Evolutionary conservation across 108 stramenopile species (phyloP).

Genomic region (Epithemia pelagica): DNA sequence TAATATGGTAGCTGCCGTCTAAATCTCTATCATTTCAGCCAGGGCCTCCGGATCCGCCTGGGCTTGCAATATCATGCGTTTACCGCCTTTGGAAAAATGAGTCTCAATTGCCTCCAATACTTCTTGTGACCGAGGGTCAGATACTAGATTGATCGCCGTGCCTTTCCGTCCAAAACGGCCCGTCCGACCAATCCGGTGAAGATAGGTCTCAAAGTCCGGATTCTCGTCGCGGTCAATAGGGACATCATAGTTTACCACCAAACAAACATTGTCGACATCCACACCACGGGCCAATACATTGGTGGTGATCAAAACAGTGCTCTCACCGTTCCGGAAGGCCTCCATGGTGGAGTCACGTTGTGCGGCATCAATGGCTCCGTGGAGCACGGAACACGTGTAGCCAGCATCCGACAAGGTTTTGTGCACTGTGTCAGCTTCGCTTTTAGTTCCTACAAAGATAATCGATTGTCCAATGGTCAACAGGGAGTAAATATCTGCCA

Average conservation of each 20-base stretch:
- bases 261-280: slow-evolving; percentile 93
- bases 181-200: slow-evolving; percentile 91
- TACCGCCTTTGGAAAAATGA: slow-evolving; percentile 70
- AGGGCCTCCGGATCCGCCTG: slow-evolving; percentile 74
- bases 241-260: slow-evolving; percentile 97
- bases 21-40: slow-evolving; percentile 80
- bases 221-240: slow-evolving; percentile 64
- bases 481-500: slow-evolving; percentile 86
- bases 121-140: slow-evolving; percentile 61
- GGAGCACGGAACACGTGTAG: slow-evolving; percentile 83
- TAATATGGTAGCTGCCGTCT: too few relatives aligned
- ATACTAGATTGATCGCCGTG: slow-evolving; percentile 82
- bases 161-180: slow-evolving; percentile 89
- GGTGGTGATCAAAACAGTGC: slow-evolving; percentile 94
- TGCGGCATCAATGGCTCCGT: slow-evolving; percentile 60
- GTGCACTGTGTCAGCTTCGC: slow-evolving; percentile 81
- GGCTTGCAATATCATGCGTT: slow-evolving; percentile 84
- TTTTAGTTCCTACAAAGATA: slow-evolving; percentile 88
- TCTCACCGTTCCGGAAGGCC: slow-evolving; percentile 82
- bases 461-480: slow-evolving; percentile 94
- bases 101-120: slow-evolving; percentile 79
- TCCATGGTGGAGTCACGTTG: slow-evolving; percentile 91
- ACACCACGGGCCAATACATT: slow-evolving; percentile 96
- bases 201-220: slow-evolving; percentile 91
- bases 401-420: slow-evolving; percentile 67